Evolutionary conservation across 768 basidiomycete genomes (phyloP).

Genomic region (Mycena capillaripes): DNA sequence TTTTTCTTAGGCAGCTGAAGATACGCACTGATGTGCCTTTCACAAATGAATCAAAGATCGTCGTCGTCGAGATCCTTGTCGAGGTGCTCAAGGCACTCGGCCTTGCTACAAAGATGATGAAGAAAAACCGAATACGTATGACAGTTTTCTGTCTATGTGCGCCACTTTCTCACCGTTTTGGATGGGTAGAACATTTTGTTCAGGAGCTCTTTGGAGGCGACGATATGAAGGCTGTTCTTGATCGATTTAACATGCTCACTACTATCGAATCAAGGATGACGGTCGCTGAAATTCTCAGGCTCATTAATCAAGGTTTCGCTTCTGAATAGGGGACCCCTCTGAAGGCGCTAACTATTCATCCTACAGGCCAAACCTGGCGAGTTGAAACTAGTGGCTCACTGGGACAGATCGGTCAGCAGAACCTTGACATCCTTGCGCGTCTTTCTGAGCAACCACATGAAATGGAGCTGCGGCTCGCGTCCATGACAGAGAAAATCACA

Average conservation of each 20-base stretch:
- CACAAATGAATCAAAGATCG: slow-evolving; percentile 2
- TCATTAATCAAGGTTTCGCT: neutral
- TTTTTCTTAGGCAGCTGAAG: neutral
- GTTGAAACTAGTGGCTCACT: neutral
- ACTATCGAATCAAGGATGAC: slow-evolving; percentile 6
- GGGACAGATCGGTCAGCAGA: neutral
- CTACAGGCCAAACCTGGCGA: neutral
- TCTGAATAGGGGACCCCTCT: neutral
- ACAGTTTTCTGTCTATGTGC: neutral
- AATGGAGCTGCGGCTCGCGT: neutral
- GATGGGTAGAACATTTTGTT: slow-evolving; percentile 1
- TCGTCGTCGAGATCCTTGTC: neutral
- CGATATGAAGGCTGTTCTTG: neutral
- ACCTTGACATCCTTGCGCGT: neutral
- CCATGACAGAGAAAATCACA: neutral
- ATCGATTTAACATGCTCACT: neutral
- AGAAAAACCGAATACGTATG: neutral
- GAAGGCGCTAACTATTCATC: neutral
- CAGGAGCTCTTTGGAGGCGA: neutral
- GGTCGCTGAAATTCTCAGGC: neutral
- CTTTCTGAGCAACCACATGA: neutral
- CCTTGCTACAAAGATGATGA: slow-evolving; percentile 3
- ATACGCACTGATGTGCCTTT: neutral
- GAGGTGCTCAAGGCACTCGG: neutral
- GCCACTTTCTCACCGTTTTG: neutral